These are phyloP conservation scores for Sphaerulina vaccinii DNA, from an alignment of 2,329 filamentous ascomycete species.

Conservation along the genomic window DNA sequence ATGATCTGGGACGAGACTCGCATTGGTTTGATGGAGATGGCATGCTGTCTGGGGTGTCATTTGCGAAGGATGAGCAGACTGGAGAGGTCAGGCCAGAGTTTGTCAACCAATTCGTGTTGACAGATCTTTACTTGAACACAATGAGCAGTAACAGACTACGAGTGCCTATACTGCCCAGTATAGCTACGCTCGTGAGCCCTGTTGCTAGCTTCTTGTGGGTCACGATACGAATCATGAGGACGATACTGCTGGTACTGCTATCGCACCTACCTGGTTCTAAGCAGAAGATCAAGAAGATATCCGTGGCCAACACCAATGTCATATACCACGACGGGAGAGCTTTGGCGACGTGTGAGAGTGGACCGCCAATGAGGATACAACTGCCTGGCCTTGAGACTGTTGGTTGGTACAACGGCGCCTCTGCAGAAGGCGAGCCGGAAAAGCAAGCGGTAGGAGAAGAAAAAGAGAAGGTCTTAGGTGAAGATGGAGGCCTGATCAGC, in stretches of 20 bases:
- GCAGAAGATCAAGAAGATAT: slow-evolving; percentile 63
- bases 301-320: slow-evolving; percentile 67
- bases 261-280: slow-evolving; percentile 58
- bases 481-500: slow-evolving; percentile 49
- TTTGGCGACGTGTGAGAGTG: slow-evolving; percentile 69
- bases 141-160: slow-evolving; percentile 49
- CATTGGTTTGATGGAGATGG: slow-evolving; percentile 77
- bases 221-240: slow-evolving; percentile 55
- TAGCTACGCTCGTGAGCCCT: slow-evolving; percentile 63
- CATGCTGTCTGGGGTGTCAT: slow-evolving; percentile 68
- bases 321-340: slow-evolving; percentile 68
- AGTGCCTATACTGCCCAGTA: slow-evolving; percentile 64
- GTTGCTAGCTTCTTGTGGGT: slow-evolving; percentile 55
- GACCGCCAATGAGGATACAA: slow-evolving; percentile 64
- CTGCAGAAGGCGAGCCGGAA: slow-evolving; percentile 54
- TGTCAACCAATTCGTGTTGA: slow-evolving; percentile 67
- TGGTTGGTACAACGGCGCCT: slow-evolving; percentile 66
- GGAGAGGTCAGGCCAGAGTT: slow-evolving; percentile 58
- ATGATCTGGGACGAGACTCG: slow-evolving; percentile 60
- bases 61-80: slow-evolving; percentile 46
- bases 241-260: slow-evolving; percentile 57
- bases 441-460: slow-evolving; percentile 16
- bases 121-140: slow-evolving; percentile 62
- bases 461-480: slow-evolving; percentile 26
- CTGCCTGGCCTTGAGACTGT: slow-evolving; percentile 65